Evolutionary conservation across 177 flowering plant species (phyloP).

Genomic region (Vitis hybrid): DNA sequence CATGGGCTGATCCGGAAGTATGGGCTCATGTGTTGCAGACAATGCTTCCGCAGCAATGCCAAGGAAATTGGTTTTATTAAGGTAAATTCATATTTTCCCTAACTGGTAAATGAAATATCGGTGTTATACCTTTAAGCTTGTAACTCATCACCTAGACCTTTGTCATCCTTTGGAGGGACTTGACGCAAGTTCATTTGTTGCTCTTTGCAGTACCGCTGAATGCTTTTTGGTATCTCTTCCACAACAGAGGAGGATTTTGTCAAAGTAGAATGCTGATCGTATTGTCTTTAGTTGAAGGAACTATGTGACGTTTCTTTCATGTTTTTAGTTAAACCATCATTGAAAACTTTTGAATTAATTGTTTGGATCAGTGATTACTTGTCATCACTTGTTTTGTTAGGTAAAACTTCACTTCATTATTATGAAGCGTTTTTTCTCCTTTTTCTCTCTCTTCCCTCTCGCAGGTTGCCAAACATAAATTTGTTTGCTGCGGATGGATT

Average conservation of each 20-base stretch:
- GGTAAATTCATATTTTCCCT: conserved; percentile 13
- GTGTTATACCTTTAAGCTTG: too few species aligned
- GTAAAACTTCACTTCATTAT: neutral
- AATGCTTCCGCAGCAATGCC: conserved; percentile 50
- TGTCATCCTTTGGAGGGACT: too few species aligned
- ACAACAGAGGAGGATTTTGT: neutral
- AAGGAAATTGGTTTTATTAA: conserved; percentile 47
- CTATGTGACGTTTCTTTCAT: neutral
- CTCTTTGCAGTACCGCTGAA: conserved; percentile 29
- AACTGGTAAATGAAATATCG: neutral
- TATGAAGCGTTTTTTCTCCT: neutral
- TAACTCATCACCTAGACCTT: too few species aligned
- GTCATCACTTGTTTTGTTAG: neutral
- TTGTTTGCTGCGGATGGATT: too few species aligned
- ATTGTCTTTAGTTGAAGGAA: neutral
- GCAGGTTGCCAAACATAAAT: neutral
- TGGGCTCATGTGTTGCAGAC: conserved; percentile 44
- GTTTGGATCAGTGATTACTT: neutral
- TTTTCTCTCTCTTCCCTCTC: neutral
- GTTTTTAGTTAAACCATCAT: neutral
- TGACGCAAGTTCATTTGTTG: neutral
- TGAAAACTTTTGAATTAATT: neutral
- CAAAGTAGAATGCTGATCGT: neutral
- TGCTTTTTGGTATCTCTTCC: neutral
- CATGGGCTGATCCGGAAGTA: conserved; percentile 40